phyloP scores from a whole-genome alignment of 1,284 basidiomycete species.

The Inonotus obliquus region DNA sequence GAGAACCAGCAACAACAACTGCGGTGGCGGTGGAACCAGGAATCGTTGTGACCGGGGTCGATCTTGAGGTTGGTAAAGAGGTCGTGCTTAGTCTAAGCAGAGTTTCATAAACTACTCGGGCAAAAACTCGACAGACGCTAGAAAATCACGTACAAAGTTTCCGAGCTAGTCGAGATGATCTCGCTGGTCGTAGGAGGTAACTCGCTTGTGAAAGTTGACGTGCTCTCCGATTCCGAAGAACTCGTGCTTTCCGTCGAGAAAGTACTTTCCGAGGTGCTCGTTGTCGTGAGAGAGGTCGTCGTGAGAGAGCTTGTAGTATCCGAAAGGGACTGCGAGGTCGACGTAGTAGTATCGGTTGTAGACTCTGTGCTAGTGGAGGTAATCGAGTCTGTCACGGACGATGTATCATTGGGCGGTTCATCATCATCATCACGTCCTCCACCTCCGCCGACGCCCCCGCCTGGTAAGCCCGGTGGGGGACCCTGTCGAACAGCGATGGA shows the following conservation, averaged over 20 bases:
- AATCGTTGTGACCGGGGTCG: not conserved
- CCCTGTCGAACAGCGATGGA: not conserved
- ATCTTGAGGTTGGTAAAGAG: not conserved
- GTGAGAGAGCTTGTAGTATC: not conserved
- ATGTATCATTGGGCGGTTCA: not conserved
- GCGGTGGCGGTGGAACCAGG: conserved; percentile 1
- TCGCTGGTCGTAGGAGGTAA: conserved; percentile 2
- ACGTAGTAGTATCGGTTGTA: not conserved
- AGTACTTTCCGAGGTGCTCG: conserved; percentile 5
- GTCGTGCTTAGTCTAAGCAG: conserved; percentile 1
- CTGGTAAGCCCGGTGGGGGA: not conserved
- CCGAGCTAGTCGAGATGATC: conserved; percentile 5
- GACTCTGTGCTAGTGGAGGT: too few relatives aligned
- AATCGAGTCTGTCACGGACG: not conserved
- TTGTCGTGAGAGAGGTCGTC: not conserved
- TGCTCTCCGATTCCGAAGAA: not conserved
- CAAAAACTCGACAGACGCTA: not conserved
- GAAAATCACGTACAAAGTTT: not conserved
- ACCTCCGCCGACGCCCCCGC: not conserved
- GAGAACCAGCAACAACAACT: conserved; percentile 1
- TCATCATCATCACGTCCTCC: not conserved
- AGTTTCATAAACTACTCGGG: not conserved
- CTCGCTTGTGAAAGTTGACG: not conserved
- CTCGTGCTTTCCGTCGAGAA: conserved; percentile 1
- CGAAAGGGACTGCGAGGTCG: not conserved